Evolutionary conservation across 2,329 filamentous ascomycete genomes (phyloP).

Genomic region (Hypoxylon sp.): DNA sequence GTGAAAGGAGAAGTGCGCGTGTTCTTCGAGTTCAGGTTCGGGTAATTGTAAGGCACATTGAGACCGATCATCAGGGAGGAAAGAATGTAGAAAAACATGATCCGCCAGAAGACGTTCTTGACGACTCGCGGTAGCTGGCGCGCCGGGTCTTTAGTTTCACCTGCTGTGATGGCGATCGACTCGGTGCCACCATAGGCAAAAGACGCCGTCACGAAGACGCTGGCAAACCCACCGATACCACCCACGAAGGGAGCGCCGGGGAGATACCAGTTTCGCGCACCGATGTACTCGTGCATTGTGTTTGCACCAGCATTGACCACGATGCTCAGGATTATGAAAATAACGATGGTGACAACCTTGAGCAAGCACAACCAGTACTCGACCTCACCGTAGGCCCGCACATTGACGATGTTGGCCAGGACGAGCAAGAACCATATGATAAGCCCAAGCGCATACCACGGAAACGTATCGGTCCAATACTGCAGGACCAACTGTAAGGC

Average conservation of each 20-base stretch:
- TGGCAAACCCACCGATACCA: constrained; percentile 76
- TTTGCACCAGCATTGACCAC: constrained; percentile 73
- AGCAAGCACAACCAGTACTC: constrained; percentile 71
- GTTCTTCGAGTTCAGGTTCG: constrained; percentile 59
- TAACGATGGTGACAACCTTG: constrained; percentile 67
- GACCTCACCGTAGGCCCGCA: constrained; percentile 69
- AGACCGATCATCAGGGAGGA: constrained; percentile 70
- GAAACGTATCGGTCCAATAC: constrained; percentile 74
- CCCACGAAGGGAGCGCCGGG: constrained; percentile 75
- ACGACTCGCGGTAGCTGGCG: constrained; percentile 74
- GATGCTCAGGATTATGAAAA: constrained; percentile 75
- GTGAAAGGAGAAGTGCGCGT: constrained; percentile 69
- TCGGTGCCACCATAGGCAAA: constrained; percentile 76
- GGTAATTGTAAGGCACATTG: constrained; percentile 70
- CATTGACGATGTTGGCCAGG: constrained; percentile 66
- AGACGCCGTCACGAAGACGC: constrained; percentile 73
- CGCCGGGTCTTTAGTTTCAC: constrained; percentile 74
- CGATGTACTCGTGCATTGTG: constrained; percentile 67
- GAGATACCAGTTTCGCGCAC: constrained; percentile 70
- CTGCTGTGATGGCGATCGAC: constrained; percentile 75
- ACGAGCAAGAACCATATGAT: constrained; percentile 73
- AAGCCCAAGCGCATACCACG: constrained; percentile 73
- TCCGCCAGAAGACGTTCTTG: constrained; percentile 76
- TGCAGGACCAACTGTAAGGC: constrained; percentile 70
- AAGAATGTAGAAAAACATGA: constrained; percentile 68